Evolutionary conservation across 257 asterid genomes (phyloP).

Genomic region (Solanum infundibuliforme): DNA sequence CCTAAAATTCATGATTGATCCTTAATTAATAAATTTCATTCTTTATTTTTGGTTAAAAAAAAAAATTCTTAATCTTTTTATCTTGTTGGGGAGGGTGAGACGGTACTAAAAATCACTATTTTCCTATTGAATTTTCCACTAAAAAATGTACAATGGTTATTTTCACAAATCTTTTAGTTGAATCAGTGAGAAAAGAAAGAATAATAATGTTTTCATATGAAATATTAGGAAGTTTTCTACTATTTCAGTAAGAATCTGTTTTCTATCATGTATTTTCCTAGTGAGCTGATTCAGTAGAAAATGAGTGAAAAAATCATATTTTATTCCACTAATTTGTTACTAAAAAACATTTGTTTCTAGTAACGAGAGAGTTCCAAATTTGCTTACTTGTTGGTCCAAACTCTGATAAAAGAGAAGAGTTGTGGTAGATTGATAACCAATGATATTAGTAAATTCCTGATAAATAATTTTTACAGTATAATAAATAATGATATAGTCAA

Average conservation of each 20-base stretch:
- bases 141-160: too few species aligned
- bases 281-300: background rate
- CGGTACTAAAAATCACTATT: background rate
- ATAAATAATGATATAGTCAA: background rate
- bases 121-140: too few species aligned
- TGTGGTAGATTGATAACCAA: background rate
- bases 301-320: too few species aligned
- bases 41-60: background rate
- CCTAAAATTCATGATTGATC: background rate
- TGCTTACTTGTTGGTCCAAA: background rate
- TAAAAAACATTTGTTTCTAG: background rate
- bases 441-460: background rate
- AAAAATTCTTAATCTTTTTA: background rate
- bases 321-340: background rate
- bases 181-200: background rate
- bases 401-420: background rate
- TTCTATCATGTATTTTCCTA: too few species aligned
- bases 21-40: background rate
- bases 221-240: too few species aligned
- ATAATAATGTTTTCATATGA: background rate
- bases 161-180: background rate
- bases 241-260: too few species aligned
- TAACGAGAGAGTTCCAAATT: background rate
- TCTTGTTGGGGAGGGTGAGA: background rate
- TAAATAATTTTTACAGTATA: background rate